Percentiles rank a stretch among this genome's conserved stretches.
These are phyloP conservation scores for Exophiala aquamarina DNA, from an alignment of 2,329 filamentous ascomycete genomes.

Conservation along the genomic window DNA sequence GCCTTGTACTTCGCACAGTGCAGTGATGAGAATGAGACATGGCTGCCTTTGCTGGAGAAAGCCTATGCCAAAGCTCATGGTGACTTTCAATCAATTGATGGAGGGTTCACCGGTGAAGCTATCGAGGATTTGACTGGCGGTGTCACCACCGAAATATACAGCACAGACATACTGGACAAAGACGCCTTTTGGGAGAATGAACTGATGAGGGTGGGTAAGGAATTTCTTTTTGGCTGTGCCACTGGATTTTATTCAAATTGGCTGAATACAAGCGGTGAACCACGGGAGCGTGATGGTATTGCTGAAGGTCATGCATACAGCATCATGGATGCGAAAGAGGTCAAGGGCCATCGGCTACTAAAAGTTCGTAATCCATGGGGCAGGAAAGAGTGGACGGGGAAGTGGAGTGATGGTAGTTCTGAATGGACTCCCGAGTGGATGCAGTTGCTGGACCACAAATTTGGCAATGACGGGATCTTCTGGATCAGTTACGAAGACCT, in stretches of 20 bases:
- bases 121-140: slow-evolving; percentile 60
- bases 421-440: slow-evolving; percentile 84
- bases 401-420: slow-evolving; percentile 79
- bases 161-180: slow-evolving; percentile 57
- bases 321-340: slow-evolving; percentile 60
- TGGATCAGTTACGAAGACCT: slow-evolving; percentile 63
- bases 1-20: slow-evolving; percentile 78
- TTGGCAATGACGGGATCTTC: slow-evolving; percentile 72
- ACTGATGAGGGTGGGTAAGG: slow-evolving; percentile 74
- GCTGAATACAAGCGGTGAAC: slow-evolving; percentile 16
- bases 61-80: slow-evolving; percentile 83
- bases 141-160: slow-evolving; percentile 47
- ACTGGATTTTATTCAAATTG: slow-evolving; percentile 39
- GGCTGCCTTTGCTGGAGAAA: slow-evolving; percentile 78
- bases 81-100: slow-evolving; percentile 72
- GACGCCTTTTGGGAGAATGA: slow-evolving; percentile 83
- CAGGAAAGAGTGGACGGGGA: slow-evolving; percentile 74
- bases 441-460: slow-evolving; percentile 68
- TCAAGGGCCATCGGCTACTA: slow-evolving; percentile 64
- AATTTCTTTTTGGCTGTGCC: slow-evolving; percentile 59
- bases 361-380: slow-evolving; percentile 73
- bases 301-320: slow-evolving; percentile 56
- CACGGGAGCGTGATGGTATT: slow-evolving; percentile 35
- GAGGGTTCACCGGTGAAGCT: slow-evolving; percentile 68
- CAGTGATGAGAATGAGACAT: slow-evolving; percentile 75